Base-by-base conservation (phyloP, 139 green algal species). In the Chlamydomonas schloesseri region DNA sequence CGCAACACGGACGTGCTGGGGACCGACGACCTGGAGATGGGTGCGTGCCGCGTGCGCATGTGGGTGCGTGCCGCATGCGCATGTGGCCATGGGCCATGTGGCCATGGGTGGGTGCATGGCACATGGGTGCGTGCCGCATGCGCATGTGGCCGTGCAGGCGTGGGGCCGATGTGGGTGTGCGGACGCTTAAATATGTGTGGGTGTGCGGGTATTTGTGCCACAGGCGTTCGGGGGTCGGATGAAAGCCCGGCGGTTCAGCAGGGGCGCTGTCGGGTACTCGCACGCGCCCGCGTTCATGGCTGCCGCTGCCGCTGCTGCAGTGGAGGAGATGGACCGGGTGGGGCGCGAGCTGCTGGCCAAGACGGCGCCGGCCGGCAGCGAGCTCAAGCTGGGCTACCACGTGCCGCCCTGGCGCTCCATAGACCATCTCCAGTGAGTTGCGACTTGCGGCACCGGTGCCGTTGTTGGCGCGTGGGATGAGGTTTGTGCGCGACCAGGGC, bases 361-460 rank as follows among this genome's bases (percentile, higher is more conserved):
- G 37, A 26, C 15, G 23, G 71, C 71, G 24, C 17, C 69, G 9
- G 37, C 71, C 71, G 37, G 37, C 42, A 23, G 14, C 71, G 24
- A 6, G 21, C 33, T 29, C 23, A 86, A 84, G 64, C 87, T 94
- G 71, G 91, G 91, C 31, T 94, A 92, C 73, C 91, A 94, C 69
- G 29, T 58, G 10, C 88, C 91, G 20, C 88, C 91, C 47, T 94
- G 90, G 55, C 88, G 93, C 46, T 93, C 87, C 42, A 85, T 94
- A 13, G 81, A 88, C 23, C 91, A 94, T 81, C 67, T 94, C 18
- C 91, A 94, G 71, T 76, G 37, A 76, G 71, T 50, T 4, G 33
- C 33, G n/a, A n/a, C n/a, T n/a, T 46, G n/a, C 10, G 67, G 67
- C 9, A 47, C n/a, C 5, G n/a, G 67, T 11, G n/a, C 29, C 9